Evolutionary conservation across 768 basidiomycete genomes (phyloP), one percentile per base, ranked within the genome.

Genomic region (Cystobasidiopsis lactophilus): DNA sequence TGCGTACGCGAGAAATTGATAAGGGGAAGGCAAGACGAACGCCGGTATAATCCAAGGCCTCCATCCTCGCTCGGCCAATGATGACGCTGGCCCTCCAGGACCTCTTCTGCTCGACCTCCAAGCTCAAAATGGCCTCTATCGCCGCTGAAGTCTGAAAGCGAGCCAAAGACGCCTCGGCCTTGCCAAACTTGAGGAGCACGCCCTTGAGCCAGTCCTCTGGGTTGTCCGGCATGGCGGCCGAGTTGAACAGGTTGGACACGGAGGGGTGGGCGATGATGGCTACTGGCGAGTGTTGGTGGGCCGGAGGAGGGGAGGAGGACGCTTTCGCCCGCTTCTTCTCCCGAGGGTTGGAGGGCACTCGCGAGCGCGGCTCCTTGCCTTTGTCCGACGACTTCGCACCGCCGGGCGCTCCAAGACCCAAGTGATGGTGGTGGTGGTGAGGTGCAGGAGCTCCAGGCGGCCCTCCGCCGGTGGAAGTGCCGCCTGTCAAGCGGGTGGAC

Each of bases 21-120:
- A 13, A 30, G 14, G 11, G 5, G 37, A 11, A 18, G 10, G 19
- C n/a, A 16, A n/a, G 37, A 67, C 85, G 66, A 69, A 95, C 89
- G 68, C 79, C 75, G 56, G 76, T 71, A 69, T 93, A 96, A 63
- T 95, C 80, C 55, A 80, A 75, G 66, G 76, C 74, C 67, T 96
- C 93, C 66, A 85, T 93, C 64, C 85, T 79, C 48, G 83, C 83
- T 65, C 78, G 77, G 13, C 82, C 93, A 14, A 82, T 74, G 73
- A 89, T 76, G 18, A 79, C 76, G 61, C 88, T 70, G 40, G 83
- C 80, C 72, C 76, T 80, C 50, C 80, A 73, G 37, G 80, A 80
- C 52, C 75, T 70, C 64, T 82, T 78, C 53, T 91, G 79, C 49
- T 72, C 72, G 53, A 71, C 67, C 27, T 86, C 83, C 57, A 98